Evolutionary conservation across 2,329 filamentous ascomycete genomes (phyloP).

Genomic region (Lasiodiplodia sp.): DNA sequence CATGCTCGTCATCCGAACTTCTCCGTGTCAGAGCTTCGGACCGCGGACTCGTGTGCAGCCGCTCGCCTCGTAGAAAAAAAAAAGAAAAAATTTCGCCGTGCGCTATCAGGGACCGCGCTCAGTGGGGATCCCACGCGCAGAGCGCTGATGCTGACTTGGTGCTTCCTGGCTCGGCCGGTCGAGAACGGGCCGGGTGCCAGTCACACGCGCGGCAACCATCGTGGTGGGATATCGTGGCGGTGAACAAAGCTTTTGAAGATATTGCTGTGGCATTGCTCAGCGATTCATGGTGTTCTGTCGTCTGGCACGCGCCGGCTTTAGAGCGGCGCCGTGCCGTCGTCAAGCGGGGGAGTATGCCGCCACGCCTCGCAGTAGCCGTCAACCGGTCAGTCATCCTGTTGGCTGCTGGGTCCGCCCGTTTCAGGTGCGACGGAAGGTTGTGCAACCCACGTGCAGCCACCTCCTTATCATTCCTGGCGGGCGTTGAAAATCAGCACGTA

Average conservation of each 20-base stretch:
- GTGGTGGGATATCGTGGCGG: slow-evolving; percentile 18
- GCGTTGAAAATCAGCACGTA: background rate
- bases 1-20: background rate
- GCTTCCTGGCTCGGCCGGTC: slow-evolving; percentile 21
- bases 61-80: background rate
- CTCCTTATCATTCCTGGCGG: background rate
- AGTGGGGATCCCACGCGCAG: slow-evolving; percentile 18
- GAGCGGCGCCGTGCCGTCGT: background rate
- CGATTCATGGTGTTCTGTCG: slow-evolving; percentile 2
- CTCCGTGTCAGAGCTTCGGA: background rate
- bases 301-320: background rate
- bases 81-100: slow-evolving; percentile 16
- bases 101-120: slow-evolving; percentile 8
- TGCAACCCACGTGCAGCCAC: slow-evolving; percentile 19
- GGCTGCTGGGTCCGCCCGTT: slow-evolving; percentile 4
- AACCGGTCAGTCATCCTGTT: slow-evolving; percentile 1
- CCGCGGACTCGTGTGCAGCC: slow-evolving; percentile 10
- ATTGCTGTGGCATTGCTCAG: slow-evolving; percentile 1
- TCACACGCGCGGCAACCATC: slow-evolving; percentile 23
- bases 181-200: slow-evolving; percentile 25
- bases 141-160: slow-evolving; percentile 8
- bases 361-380: background rate
- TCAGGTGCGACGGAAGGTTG: slow-evolving; percentile 5
- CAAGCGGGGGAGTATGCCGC: slow-evolving; percentile 2
- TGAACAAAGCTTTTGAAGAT: slow-evolving; percentile 23